Percentiles rank a stretch among this genome's conserved stretches.
phyloP scores from a whole-genome alignment of 2,329 filamentous ascomycete genomes.

The Fusarium protoensiforme region DNA sequence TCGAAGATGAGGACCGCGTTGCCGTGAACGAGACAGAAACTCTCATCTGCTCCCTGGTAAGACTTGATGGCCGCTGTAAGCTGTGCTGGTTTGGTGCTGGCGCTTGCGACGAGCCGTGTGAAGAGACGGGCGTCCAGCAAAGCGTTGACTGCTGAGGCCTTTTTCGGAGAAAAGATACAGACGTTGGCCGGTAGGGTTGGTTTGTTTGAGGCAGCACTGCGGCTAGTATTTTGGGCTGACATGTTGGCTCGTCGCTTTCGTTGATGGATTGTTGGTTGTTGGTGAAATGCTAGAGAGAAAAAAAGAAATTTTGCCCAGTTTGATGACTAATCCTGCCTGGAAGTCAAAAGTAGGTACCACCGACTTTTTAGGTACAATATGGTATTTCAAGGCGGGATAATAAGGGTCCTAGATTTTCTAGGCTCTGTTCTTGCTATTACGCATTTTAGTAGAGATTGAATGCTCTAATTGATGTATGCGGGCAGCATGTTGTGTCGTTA shows the following conservation, averaged over 20 bases:
- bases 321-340: neutral
- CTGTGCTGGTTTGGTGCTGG: neutral
- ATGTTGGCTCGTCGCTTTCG: neutral
- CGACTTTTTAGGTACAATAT: too few relatives aligned
- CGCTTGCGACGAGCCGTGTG: neutral
- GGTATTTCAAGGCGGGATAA: too few relatives aligned
- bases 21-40: slow-evolving; percentile 1
- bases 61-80: slow-evolving; percentile 7
- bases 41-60: neutral
- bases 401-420: too few relatives aligned
- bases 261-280: neutral
- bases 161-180: slow-evolving; percentile 1
- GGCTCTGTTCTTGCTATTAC: too few relatives aligned
- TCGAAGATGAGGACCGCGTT: slow-evolving; percentile 1
- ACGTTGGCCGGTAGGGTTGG: slow-evolving; percentile 6
- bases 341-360: too few relatives aligned
- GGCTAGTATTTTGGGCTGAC: neutral
- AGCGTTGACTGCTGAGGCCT: neutral
- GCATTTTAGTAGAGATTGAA: too few relatives aligned
- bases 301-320: neutral
- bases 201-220: neutral
- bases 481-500: too few relatives aligned
- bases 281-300: neutral
- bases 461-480: too few relatives aligned
- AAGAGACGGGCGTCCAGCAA: neutral